These are phyloP conservation scores for Mycena amicta DNA, from an alignment of 768 basidiomycete genomes.

Conservation along the genomic window DNA sequence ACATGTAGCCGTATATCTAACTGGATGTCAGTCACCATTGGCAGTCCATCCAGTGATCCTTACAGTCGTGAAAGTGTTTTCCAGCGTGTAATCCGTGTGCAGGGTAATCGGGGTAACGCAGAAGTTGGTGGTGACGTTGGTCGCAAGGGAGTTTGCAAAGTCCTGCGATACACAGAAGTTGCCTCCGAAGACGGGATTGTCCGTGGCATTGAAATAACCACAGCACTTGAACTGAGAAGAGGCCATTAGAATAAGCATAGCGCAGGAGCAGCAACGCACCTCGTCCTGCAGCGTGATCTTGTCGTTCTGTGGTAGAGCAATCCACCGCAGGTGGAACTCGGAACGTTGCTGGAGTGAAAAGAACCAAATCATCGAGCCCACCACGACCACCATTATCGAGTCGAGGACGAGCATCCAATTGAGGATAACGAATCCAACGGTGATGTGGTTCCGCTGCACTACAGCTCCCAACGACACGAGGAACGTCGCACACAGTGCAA, in stretches of 20 bases:
- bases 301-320: constrained; percentile 42
- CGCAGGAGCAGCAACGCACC: constrained; percentile 42
- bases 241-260: constrained; percentile 1
- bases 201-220: constrained; percentile 77
- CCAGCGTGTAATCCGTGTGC: constrained; percentile 72
- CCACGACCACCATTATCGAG: constrained; percentile 56
- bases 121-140: constrained; percentile 49
- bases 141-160: constrained; percentile 43
- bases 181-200: constrained; percentile 59
- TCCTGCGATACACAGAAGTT: constrained; percentile 60
- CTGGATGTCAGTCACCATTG: constrained; percentile 4
- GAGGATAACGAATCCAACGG: constrained; percentile 68
- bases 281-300: constrained; percentile 70
- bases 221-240: constrained; percentile 81
- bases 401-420: constrained; percentile 76
- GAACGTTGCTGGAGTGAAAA: constrained; percentile 72
- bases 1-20: constrained; percentile 82
- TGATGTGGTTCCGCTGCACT: constrained; percentile 69
- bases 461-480: constrained; percentile 72
- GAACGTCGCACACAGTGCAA: constrained; percentile 67
- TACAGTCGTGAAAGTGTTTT: constrained; percentile 82
- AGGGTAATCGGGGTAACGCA: constrained; percentile 74
- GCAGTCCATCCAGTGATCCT: neutral
- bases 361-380: constrained; percentile 82
- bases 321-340: constrained; percentile 66